phyloP scores from a whole-genome alignment of 129 eudicot species.

The Centaurea solstitialis region DNA sequence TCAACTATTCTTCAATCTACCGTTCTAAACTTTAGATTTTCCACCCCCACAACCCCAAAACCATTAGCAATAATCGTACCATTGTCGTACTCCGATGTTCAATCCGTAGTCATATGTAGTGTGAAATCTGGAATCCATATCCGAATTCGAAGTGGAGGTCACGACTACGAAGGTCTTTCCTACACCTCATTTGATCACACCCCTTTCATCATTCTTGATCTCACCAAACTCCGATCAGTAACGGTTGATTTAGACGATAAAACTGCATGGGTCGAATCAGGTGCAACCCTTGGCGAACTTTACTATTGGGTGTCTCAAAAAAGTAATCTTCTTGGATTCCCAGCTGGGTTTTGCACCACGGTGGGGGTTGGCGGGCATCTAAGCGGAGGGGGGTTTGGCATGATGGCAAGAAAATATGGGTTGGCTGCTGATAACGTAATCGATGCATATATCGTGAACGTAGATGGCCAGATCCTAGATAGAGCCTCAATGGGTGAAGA shows the following conservation, averaged over 20 bases:
- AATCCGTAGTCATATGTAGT: not conserved
- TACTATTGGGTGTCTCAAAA: constrained; percentile 9
- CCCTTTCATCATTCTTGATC: constrained; percentile 5
- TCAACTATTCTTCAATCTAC: not conserved
- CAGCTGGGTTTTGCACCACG: not conserved
- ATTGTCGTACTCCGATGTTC: not conserved
- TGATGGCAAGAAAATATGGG: not conserved
- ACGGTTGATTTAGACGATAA: not conserved
- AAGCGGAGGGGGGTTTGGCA: constrained; percentile 4
- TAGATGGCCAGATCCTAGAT: not conserved
- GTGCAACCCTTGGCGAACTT: constrained; percentile 1
- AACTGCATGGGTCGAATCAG: constrained; percentile 4
- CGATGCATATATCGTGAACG: not conserved
- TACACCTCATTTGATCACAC: constrained; percentile 1
- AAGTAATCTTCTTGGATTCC: constrained; percentile 5
- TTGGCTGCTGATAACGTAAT: constrained; percentile 13
- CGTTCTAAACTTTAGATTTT: not conserved
- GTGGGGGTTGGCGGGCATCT: not conserved
- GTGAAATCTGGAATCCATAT: not conserved
- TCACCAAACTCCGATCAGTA: not conserved
- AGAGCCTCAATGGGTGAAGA: not conserved
- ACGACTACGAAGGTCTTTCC: constrained; percentile 7
- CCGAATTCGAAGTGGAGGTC: constrained; percentile 9
- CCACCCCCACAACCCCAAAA: not conserved
- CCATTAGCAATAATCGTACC: constrained; percentile 8